phyloP scores from a whole-genome alignment of 2,329 filamentous ascomycete genomes.

The Trichophyton verrucosum region DNA sequence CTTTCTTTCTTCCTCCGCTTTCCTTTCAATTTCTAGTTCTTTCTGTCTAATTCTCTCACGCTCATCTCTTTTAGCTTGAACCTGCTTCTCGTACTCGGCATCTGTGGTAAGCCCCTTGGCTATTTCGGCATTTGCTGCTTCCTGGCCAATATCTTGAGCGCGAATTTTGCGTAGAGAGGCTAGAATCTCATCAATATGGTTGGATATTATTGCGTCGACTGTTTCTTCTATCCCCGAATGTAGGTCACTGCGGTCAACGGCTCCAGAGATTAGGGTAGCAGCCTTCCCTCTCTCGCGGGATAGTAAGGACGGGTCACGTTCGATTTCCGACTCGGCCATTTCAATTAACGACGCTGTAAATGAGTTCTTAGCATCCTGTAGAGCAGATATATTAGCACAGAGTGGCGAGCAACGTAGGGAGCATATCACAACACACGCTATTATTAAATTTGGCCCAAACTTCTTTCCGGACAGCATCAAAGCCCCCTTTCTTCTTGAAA shows the following conservation, averaged over 20 bases:
- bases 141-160: constrained; percentile 46
- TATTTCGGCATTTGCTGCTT: constrained; percentile 43
- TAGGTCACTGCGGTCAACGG: constrained; percentile 50
- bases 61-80: constrained; percentile 40
- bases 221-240: constrained; percentile 47
- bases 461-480: constrained; percentile 49
- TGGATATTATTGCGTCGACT: constrained; percentile 43
- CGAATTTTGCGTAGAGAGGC: constrained; percentile 45
- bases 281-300: constrained; percentile 50
- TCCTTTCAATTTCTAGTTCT: constrained; percentile 37
- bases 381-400: background rate
- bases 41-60: constrained; percentile 40
- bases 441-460: constrained; percentile 47
- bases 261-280: constrained; percentile 51
- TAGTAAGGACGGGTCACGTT: constrained; percentile 48
- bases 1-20: constrained; percentile 39
- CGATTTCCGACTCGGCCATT: constrained; percentile 49
- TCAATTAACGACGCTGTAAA: constrained; percentile 43
- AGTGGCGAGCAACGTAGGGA: background rate
- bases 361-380: constrained; percentile 40
- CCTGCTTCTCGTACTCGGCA: constrained; percentile 45
- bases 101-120: constrained; percentile 46
- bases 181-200: constrained; percentile 43
- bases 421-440: constrained; percentile 31
- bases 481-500: constrained; percentile 56